Conservation (phyloP, 192 early-diverging fungal species). For the Coemansia sp. region DNA sequence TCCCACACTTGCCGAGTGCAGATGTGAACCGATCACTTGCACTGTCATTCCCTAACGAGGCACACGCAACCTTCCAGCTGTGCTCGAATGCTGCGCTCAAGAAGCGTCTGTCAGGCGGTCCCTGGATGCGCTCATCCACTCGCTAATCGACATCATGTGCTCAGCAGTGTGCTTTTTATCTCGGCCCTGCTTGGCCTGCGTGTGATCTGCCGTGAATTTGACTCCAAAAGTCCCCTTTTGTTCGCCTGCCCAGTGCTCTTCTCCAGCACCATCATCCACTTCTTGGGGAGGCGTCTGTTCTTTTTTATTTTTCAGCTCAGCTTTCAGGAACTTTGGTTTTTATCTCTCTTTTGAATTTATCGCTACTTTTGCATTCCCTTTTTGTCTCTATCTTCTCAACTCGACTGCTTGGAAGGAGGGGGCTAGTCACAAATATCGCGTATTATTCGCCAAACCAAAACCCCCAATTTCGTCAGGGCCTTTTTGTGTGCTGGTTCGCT, state of each 20-base stretch:
- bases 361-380: constrained; percentile 4
- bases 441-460: constrained; percentile 9
- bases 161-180: background rate
- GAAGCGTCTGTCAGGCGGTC: background rate
- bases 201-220: constrained; percentile 30
- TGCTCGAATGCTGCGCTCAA: background rate
- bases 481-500: background rate
- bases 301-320: constrained; percentile 1
- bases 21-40: constrained; percentile 12
- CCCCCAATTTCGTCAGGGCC: background rate
- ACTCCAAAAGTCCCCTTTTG: background rate
- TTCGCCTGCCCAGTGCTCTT: background rate
- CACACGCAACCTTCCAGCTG: too few relatives aligned
- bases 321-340: constrained; percentile 1
- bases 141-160: background rate
- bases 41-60: background rate
- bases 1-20: constrained; percentile 1
- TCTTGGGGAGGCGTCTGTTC: constrained; percentile 1
- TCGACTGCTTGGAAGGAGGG: background rate
- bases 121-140: background rate
- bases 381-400: background rate
- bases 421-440: background rate
- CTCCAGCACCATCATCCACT: constrained; percentile 3
- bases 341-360: constrained; percentile 10
- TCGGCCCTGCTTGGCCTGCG: constrained; percentile 15